phyloP scores from a whole-genome alignment of 257 asterid species.

The Cordia subcordata region DNA sequence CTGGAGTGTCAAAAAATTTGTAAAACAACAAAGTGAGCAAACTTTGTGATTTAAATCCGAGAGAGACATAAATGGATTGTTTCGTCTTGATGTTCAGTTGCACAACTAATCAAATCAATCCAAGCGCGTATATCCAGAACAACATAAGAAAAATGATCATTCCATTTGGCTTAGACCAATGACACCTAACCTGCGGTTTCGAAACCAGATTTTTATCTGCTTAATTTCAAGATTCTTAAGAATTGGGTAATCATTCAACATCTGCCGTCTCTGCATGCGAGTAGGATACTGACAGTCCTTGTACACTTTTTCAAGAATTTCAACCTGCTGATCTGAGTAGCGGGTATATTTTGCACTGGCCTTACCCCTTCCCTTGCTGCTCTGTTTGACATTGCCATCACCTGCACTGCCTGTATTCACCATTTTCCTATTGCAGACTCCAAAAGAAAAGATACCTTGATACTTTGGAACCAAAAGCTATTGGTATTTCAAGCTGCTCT shows the following conservation, averaged over 20 bases:
- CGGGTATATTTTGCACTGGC: constrained; percentile 19
- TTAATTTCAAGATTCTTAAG: constrained; percentile 24
- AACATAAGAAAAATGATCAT: too few relatives aligned
- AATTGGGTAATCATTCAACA: constrained; percentile 23
- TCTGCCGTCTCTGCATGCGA: constrained; percentile 22
- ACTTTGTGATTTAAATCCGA: too few relatives aligned
- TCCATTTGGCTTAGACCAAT: too few relatives aligned
- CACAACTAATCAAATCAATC: too few relatives aligned
- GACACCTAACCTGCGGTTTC: constrained; percentile 44
- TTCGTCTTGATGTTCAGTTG: too few relatives aligned
- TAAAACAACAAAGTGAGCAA: too few relatives aligned
- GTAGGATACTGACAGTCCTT: constrained; percentile 35
- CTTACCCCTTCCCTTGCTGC: constrained; percentile 18
- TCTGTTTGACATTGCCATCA: constrained; percentile 9
- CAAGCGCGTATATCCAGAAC: too few relatives aligned
- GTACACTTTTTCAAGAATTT: constrained; percentile 37
- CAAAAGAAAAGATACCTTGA: background rate
- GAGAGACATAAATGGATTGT: too few relatives aligned
- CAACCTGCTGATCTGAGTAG: constrained; percentile 38
- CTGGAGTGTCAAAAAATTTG: too few relatives aligned
- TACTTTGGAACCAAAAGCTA: background rate
- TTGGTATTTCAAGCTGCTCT: background rate
- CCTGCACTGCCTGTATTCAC: background rate
- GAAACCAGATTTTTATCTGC: constrained; percentile 55
- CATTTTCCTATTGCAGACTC: background rate